These are phyloP conservation scores for Penicillium dipodomyicola DNA, from an alignment of 495 filamentous ascomycete genomes.

Conservation along the genomic window DNA sequence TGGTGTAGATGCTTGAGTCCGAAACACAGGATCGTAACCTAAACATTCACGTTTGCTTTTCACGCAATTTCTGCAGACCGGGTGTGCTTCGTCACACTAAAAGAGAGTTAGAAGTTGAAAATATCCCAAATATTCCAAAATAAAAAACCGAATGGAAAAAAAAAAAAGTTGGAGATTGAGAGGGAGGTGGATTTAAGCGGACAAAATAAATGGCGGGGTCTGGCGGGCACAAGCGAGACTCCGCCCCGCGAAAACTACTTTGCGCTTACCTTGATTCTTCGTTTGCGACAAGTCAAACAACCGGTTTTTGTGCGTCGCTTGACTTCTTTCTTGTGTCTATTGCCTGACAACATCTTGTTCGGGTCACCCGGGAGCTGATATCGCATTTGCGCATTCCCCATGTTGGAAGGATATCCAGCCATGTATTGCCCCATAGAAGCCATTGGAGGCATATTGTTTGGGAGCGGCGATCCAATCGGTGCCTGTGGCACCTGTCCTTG, in stretches of 20 bases:
- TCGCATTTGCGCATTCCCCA: constrained; percentile 41
- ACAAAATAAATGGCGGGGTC: constrained; percentile 43
- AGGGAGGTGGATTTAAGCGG: constrained; percentile 23
- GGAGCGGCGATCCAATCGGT: constrained; percentile 46
- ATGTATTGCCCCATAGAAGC: constrained; percentile 47
- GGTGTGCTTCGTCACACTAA: constrained; percentile 96
- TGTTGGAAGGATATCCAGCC: constrained; percentile 41
- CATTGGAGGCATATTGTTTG: constrained; percentile 41
- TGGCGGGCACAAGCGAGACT: constrained; percentile 48
- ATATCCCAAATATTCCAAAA: constrained; percentile 17
- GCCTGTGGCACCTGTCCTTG: constrained; percentile 45
- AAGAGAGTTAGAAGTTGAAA: constrained; percentile 7
- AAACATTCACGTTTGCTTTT: constrained; percentile 97
- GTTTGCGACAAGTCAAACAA: constrained; percentile 93
- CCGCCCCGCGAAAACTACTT: constrained; percentile 36
- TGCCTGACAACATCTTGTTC: constrained; percentile 69
- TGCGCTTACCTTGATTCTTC: constrained; percentile 89
- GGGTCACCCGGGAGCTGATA: constrained; percentile 43
- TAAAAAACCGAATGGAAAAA: constrained; percentile 12
- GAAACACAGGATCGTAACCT: constrained; percentile 98
- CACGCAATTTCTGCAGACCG: constrained; percentile 92
- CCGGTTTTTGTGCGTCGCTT: constrained; percentile 98
- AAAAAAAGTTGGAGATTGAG: constrained; percentile 15
- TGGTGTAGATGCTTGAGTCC: constrained; percentile 70
- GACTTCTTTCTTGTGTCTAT: constrained; percentile 96